Evolutionary conservation across 2,329 filamentous ascomycete genomes (phyloP).

Genomic region (Cladosporium sp.): DNA sequence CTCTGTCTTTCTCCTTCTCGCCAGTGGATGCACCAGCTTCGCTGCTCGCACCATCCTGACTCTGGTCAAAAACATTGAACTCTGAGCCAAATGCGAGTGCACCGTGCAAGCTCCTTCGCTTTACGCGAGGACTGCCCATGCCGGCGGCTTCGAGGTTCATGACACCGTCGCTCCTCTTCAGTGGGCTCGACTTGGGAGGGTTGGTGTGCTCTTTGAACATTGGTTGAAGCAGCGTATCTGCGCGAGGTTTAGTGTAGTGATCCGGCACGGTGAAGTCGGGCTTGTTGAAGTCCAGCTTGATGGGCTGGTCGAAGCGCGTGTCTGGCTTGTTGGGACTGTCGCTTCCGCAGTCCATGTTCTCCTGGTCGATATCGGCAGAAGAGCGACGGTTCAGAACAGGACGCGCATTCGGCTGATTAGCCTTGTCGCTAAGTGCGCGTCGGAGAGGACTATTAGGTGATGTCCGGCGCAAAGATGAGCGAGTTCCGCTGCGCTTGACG

Average conservation of each 20-base stretch:
- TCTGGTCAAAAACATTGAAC: conserved; percentile 73
- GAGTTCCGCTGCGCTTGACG: conserved; percentile 29
- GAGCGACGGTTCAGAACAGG: conserved; percentile 47
- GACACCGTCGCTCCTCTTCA: conserved; percentile 86
- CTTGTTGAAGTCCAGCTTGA: conserved; percentile 45
- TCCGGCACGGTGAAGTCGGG: conserved; percentile 2
- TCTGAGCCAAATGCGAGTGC: conserved; percentile 59
- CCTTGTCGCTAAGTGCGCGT: conserved; percentile 66
- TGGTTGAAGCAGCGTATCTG: conserved; percentile 43
- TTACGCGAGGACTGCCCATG: conserved; percentile 76
- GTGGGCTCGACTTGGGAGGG: conserved; percentile 67
- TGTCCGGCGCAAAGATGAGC: conserved; percentile 45
- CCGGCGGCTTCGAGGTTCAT: conserved; percentile 80
- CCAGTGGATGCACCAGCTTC: conserved; percentile 21
- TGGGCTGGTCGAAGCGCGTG: conserved; percentile 38
- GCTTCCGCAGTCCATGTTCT: conserved; percentile 30
- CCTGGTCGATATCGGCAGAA: conserved; percentile 45
- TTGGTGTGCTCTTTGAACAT: conserved; percentile 42
- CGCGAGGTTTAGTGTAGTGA: conserved; percentile 30
- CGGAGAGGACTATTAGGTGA: conserved; percentile 80
- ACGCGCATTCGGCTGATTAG: conserved; percentile 66
- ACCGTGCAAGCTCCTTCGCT: conserved; percentile 76
- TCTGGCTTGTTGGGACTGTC: conserved; percentile 22
- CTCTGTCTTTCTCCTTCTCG: conserved; percentile 27
- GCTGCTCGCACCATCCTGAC: conserved; percentile 26